Evolutionary conservation across 768 basidiomycete species (phyloP), one percentile per base, ranked within the genome.

Genomic region (Rhizopogon vesiculosus): DNA sequence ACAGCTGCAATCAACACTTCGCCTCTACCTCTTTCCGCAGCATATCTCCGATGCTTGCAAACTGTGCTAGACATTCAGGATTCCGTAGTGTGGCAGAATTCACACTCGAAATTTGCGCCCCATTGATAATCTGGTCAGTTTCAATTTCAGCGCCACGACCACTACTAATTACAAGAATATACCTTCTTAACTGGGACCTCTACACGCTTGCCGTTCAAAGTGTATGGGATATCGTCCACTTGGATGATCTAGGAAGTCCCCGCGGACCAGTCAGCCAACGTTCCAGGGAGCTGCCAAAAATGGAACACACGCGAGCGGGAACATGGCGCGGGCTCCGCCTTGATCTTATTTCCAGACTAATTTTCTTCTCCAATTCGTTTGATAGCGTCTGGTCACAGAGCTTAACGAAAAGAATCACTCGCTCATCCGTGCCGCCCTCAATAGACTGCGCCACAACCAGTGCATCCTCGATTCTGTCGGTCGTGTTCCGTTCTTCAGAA

Each of bases 101-200:
- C 45, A 91, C 82, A 56, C 73, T 81, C 39, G 79, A 77, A 49
- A 87, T 60, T n/a, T 82, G 75, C 2, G 87, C 83, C 9, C 91
- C 90, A 67, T 91, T 90, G 71, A 92, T 83, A 61, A 92, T 85
- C 87, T 88, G 63, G 50, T 58, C 59, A 51, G 51, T 39, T 6
- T 42, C 51, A 18, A 4, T 31, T 15, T 6, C 42, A 54, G 49
- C 53, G 54, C 55, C 61, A 55, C 48, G 44, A 59, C 57, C 54
- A 13, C 39, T 25, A 18, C 28, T 39, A 58, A 56, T 39, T 40
- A 35, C 52, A 29, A 54, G 48, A 45, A 54, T 45, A 43, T 53
- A 58, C 85, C 81, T 88, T 89, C 69, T 87, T 88, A 40, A 89
- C 83, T 10, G 85, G 77, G 8, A 90, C 87, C 68, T 91, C 89